Base-by-base conservation (phyloP, 2,329 filamentous ascomycete genomes). In the Paradendryphiella salina region DNA sequence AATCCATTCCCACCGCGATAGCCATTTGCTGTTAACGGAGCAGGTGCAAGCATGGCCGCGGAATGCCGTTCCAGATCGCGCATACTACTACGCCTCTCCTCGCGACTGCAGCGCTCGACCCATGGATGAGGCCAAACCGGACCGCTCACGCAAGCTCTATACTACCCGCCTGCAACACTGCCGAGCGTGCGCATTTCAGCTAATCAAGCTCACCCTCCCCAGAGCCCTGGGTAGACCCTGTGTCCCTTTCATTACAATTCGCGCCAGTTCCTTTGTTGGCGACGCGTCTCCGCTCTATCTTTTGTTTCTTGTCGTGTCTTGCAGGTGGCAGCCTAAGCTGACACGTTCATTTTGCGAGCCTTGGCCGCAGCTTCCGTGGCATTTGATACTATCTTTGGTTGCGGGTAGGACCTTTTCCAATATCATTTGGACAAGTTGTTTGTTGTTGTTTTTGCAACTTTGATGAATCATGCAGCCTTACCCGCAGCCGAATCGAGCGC, bases 401-500 rank as follows among this genome's bases (percentile, higher is more conserved):
- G 11, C 4, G n/a, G 13, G 14, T 4, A 41, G 7, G 8, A 36
- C 38, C 31, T 13, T 13, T 23, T 29, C 11, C 28, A 31, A 34
- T 20, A 36, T 31, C 31, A 21, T 44, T 17, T 13, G 11, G 2
- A 37, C 13, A 49, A 49, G 18, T 39, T 40, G n/a, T 21, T 13
- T 23, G n/a, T 46, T 13, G 5, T 35, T 34, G 36, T 15, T 18
- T 11, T 23, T 26, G 8, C 40, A 14, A 26, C 39, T 28, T 52
- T 17, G 28, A 56, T 56, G 54, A 59, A 50, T 21, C 40, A 66
- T 65, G 63, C 61, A 65, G 46, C 57, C 63, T 29, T 60, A 62
- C 46, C 46, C 52, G 35, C 50, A 48, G 15, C 56, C 46, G 26
- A 46, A 39, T 17, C 57, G 54, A n/a, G 51, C 56, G 44, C 40